Evolutionary conservation across 169 alveolate species (phyloP).

Genomic region (Cryptosporidium ryanae): DNA sequence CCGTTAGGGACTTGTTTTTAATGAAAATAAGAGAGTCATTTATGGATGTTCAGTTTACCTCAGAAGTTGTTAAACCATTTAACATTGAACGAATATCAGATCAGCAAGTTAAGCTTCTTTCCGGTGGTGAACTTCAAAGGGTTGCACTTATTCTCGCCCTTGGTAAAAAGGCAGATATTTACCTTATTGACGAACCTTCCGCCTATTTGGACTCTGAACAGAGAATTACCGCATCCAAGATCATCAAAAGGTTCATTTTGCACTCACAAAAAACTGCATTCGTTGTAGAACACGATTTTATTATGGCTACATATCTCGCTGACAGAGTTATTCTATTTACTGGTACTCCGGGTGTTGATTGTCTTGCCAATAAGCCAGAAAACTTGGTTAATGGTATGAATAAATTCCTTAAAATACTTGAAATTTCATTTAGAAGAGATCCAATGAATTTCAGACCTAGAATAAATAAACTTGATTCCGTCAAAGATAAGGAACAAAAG

Average conservation of each 20-base stretch:
- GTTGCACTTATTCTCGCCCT: conserved; percentile 97
- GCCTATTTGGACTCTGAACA: conserved; percentile 99
- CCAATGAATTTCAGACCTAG: conserved; percentile 99
- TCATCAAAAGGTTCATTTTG: conserved; percentile 96
- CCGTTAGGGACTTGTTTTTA: conserved; percentile 92
- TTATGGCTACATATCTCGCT: conserved; percentile 99
- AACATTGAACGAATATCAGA: conserved; percentile 93
- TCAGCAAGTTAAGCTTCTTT: conserved; percentile 93
- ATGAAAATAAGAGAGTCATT: conserved; percentile 92
- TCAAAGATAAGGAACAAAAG: conserved; percentile 99
- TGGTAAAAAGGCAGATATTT: conserved; percentile 98
- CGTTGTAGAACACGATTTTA: conserved; percentile 99
- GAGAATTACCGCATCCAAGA: conserved; percentile 98
- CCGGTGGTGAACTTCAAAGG: conserved; percentile 99
- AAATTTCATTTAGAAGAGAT: conserved; percentile 98
- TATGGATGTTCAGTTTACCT: conserved; percentile 92
- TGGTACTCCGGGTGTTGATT: conserved; percentile 96
- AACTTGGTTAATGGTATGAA: conserved; percentile 93
- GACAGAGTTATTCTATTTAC: conserved; percentile 98
- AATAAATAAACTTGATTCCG: conserved; percentile 96
- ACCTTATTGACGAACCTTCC: conserved; percentile 99
- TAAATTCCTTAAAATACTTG: conserved; percentile 93
- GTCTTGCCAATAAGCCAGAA: conserved; percentile 89
- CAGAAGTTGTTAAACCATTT: conserved; percentile 97
- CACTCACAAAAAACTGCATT: conserved; percentile 98